These are phyloP conservation scores for Neurospora tetrasperma DNA, from an alignment of 495 filamentous ascomycete genomes.

Conservation along the genomic window DNA sequence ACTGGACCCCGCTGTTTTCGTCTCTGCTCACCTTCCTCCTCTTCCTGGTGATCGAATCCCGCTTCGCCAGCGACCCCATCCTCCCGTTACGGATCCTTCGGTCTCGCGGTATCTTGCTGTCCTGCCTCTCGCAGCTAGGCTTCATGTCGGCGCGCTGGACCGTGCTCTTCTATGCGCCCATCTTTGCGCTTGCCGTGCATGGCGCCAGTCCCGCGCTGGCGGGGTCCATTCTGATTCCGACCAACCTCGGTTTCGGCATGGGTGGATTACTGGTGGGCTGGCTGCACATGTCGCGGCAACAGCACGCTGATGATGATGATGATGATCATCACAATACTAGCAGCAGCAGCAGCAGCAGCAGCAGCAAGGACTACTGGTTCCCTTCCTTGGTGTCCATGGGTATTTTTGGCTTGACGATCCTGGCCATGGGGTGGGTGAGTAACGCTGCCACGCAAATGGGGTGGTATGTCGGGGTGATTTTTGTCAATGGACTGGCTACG, in stretches of 20 bases:
- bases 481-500: constrained; percentile 57
- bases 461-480: constrained; percentile 45
- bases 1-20: constrained; percentile 44
- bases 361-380: constrained; percentile 40
- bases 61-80: constrained; percentile 51
- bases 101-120: constrained; percentile 53
- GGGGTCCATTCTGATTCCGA: constrained; percentile 52
- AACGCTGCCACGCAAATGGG: constrained; percentile 33
- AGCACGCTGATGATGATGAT: constrained; percentile 12
- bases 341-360: not conserved
- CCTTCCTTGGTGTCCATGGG: constrained; percentile 44
- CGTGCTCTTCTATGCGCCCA: constrained; percentile 67
- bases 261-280: constrained; percentile 61
- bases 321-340: constrained; percentile 16
- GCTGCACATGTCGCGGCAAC: constrained; percentile 50
- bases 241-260: constrained; percentile 61
- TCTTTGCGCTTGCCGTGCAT: constrained; percentile 61
- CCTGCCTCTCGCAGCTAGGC: constrained; percentile 55
- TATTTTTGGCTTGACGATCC: constrained; percentile 43
- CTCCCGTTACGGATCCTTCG: constrained; percentile 55
- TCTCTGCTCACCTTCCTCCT: constrained; percentile 40
- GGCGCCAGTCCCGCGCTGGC: constrained; percentile 20
- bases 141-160: constrained; percentile 70
- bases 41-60: constrained; percentile 53
- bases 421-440: constrained; percentile 39